Evolutionary conservation across 495 filamentous ascomycete species (phyloP), one percentile per base, ranked within the genome.

Genomic region (Tuber indicum): DNA sequence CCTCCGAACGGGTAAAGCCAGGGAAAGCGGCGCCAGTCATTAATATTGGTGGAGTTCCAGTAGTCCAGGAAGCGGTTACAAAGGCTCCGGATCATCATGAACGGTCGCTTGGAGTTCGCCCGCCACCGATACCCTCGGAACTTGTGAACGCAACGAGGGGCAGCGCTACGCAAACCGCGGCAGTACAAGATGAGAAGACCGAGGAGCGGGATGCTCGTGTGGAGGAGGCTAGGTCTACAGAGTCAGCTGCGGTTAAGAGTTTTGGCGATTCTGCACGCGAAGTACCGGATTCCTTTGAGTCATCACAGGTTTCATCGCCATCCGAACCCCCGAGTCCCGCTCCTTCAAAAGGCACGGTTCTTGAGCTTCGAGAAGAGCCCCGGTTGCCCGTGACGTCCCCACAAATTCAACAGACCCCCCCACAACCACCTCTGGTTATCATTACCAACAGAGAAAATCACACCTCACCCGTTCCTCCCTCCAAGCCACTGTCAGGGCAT

Each of bases 11-110:
- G 36, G 46, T 52, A n/a, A 70, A 39, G 46, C 12, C 26, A n/a
- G 75, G 82, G 26, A 32, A 70, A 36, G 58, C 76, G 14, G 81
- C 72, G 41, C 75, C 74, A 26, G 52, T 81, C 46, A 26, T 77
- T 36, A 72, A 80, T 66, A 42, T 82, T 23, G 78, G 72, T 16
- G 81, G 81, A 23, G 74, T 81, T 58, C 75, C 81, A 10, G 81
- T 76, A 26, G 69, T 82, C 6, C 81, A 78, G 32, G 81, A 77
- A 47, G 52, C 75, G 52, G 23, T 71, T 46, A 80, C 81, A 39
- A 76, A n/a, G 36, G 62, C 74, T 70, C 78, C 81, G 14, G 80
- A 76, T 73, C 77, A 80, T 71, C 73, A 49, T 16, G 80, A 78
- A 42, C 71, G 78, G 74, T 76, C 72, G 41, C 72, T 76, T 47